Evolutionary conservation across 805 yeast species (phyloP).

Genomic region (Nakazawaea wyomingensis): DNA sequence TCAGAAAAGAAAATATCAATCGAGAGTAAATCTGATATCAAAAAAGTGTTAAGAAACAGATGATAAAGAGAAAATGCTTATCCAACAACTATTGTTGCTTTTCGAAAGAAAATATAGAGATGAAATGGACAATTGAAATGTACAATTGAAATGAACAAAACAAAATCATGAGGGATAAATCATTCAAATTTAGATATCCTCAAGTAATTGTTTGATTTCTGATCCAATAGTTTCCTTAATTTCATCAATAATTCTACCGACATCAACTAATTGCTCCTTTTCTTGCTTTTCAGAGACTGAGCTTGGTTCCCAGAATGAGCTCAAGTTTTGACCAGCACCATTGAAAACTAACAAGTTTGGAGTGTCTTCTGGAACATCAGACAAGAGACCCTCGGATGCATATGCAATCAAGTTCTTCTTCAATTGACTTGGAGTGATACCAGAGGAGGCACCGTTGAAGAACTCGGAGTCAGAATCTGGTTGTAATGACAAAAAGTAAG

Average conservation of each 20-base stretch:
- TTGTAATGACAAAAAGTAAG: conserved; percentile 83
- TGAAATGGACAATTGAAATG: neutral
- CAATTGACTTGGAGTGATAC: conserved; percentile 65
- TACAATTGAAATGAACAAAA: neutral
- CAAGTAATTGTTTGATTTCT: conserved; percentile 7
- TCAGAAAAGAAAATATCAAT: no score
- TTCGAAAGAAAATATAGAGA: neutral
- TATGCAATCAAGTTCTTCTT: conserved; percentile 70
- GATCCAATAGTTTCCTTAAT: conserved; percentile 5
- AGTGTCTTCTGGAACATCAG: conserved; percentile 65
- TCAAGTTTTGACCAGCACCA: conserved; percentile 73
- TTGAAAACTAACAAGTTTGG: conserved; percentile 75
- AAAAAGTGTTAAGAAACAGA: neutral
- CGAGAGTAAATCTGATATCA: neutral
- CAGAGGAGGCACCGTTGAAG: conserved; percentile 40
- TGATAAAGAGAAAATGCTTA: no score
- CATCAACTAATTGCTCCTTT: conserved; percentile 18
- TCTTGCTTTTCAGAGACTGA: conserved; percentile 16
- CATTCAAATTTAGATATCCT: neutral
- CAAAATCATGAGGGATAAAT: no score
- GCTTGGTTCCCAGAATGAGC: conserved; percentile 51
- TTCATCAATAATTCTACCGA: conserved; percentile 10
- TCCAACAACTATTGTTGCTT: no score
- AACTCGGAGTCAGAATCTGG: conserved; percentile 68
- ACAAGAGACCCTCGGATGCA: conserved; percentile 55